Percentiles rank a stretch among this genome's conserved stretches.
Conservation (phyloP, 2,329 filamentous ascomycete genomes). For the Dactylellina cionopaga region DNA sequence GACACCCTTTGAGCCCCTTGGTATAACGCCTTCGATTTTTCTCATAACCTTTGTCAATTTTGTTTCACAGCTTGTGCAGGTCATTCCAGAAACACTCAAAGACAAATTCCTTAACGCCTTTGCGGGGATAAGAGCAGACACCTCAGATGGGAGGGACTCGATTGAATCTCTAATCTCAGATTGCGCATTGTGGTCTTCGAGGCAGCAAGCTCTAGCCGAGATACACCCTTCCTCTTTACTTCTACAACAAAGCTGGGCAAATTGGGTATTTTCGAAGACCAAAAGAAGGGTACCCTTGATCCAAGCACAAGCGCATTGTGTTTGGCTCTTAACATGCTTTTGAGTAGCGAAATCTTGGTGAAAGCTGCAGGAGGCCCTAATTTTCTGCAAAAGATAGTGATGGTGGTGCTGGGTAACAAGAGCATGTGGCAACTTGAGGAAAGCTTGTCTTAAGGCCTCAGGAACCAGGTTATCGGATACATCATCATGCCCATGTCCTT, state of each 20-base stretch:
- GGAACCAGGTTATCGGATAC: background rate
- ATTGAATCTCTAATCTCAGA: conserved; percentile 24
- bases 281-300: conserved; percentile 27
- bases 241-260: conserved; percentile 29
- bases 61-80: conserved; percentile 76
- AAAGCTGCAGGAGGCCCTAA: conserved; percentile 13
- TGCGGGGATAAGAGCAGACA: background rate
- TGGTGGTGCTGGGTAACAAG: conserved; percentile 31
- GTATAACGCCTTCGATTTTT: conserved; percentile 22
- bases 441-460: background rate
- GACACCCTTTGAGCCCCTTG: conserved; percentile 30
- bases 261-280: conserved; percentile 13
- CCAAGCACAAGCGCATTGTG: conserved; percentile 24
- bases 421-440: conserved; percentile 20
- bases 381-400: conserved; percentile 15
- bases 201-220: conserved; percentile 8
- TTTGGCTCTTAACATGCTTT: background rate
- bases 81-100: conserved; percentile 69
- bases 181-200: conserved; percentile 27
- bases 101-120: conserved; percentile 25
- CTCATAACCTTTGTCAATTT: conserved; percentile 66
- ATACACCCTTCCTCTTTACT: background rate
- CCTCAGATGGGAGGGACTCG: conserved; percentile 30
- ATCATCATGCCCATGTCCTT: background rate
- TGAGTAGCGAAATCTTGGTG: conserved; percentile 12